Base-by-base conservation (phyloP, 805 yeast genomes). In the Ogataea pini region DNA sequence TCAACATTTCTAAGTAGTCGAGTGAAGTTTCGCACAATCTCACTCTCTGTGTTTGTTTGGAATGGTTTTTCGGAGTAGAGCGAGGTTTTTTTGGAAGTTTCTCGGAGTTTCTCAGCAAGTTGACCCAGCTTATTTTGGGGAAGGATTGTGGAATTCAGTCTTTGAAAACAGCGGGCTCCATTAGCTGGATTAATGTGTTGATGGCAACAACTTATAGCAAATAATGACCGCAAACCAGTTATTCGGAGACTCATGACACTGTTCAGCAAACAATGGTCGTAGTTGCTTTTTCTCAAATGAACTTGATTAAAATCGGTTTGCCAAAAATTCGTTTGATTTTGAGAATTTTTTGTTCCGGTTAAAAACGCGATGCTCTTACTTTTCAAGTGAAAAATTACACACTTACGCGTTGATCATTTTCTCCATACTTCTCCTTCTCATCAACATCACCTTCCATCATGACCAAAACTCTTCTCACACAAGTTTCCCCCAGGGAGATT, bases 1-100 rank as follows among this genome's bases (percentile, higher is more conserved):
- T 19, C 28, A 5, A 42, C 36, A 4, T 39, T 13, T 4, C 42
- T 37, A 2, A 49, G 44, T 10, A 51, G 28, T 22, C 40, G 42
- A 2, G 27, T 14, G 36, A 58, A 58, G 6, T 24, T 24, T 12
- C 45, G 34, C n/a, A 55, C 42, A 16, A 58, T 52, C 34, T 43
- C 50, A 8, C 40, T 22, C 44, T 58, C 58, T 6, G 54, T 43
- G 36, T 51, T 52, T 12, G 44, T 32, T 16, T 31, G 36, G 14
- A 46, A 31, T 7, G 39, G 39, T 12, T 43, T 36, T 4, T 44
- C 36, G 7, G 54, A 46, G 42, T 56, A 49, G 33, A 42, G 44
- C 13, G 43, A 22, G 27, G 44, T 40, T 7, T 25, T 38, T 5
- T 31, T 27, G 34, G 20, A 34, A 8, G 32, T 32, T 8, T 38